Conservation (phyloP, 495 filamentous ascomycete genomes). For the Aspergillus kassunensis region DNA sequence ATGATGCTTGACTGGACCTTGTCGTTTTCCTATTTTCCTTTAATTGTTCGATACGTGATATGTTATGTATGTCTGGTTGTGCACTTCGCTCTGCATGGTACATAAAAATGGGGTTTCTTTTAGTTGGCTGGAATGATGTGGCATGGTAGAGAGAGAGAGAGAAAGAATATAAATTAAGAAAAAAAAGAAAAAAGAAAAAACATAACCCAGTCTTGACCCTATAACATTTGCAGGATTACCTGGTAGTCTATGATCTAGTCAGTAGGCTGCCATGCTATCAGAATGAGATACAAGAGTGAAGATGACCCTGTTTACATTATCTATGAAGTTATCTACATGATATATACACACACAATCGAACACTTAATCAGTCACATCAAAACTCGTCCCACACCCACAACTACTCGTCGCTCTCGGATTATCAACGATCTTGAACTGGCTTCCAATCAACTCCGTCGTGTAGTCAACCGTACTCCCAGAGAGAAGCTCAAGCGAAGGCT, state of each 20-base stretch:
- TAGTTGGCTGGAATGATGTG: conserved; percentile 6
- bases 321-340: no score
- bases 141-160: no score
- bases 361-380: conserved; percentile 72
- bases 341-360: no score
- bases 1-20: conserved; percentile 4
- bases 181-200: background rate
- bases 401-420: conserved; percentile 88
- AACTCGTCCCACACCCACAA: conserved; percentile 97
- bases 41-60: conserved; percentile 16
- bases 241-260: background rate
- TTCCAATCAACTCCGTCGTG: conserved; percentile 95
- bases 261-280: background rate
- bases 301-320: no score
- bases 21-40: conserved; percentile 2
- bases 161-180: background rate
- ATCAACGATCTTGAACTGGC: conserved; percentile 93
- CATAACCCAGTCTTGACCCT: background rate
- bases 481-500: conserved; percentile 79
- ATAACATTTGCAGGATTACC: background rate
- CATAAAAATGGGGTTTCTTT: conserved; percentile 9
- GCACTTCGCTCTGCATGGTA: conserved; percentile 11
- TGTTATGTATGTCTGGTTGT: conserved; percentile 9
- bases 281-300: conserved; percentile 13
- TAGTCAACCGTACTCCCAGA: conserved; percentile 94